Evolutionary conservation across 2,329 filamentous ascomycete species (phyloP).

Genomic region (Pyrenophora teres): DNA sequence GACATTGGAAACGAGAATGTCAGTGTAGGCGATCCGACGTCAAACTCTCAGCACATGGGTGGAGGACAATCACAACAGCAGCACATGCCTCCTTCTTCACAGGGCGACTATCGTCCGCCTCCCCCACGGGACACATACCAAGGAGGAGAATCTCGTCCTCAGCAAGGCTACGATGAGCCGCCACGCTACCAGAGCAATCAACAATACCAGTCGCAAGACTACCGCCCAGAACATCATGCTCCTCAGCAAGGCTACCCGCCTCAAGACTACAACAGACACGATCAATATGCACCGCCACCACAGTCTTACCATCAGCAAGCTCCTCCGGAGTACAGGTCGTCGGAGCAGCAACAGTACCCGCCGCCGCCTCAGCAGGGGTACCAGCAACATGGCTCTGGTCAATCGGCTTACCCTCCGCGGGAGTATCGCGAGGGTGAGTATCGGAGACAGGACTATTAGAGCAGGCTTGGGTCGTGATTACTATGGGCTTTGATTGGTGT

Average conservation of each 20-base stretch:
- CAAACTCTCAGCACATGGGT: slow-evolving; percentile 15
- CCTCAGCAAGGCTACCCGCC: slow-evolving; percentile 2
- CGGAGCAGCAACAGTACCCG: not conserved
- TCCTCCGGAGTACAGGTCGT: not conserved
- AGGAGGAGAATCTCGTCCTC: slow-evolving; percentile 2
- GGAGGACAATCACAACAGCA: slow-evolving; percentile 15
- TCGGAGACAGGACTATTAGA: slow-evolving; percentile 15
- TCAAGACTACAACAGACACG: slow-evolving; percentile 5
- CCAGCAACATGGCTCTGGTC: slow-evolving; percentile 11
- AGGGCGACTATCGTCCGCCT: slow-evolving; percentile 6
- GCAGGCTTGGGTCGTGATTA: not conserved
- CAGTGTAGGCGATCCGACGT: slow-evolving; percentile 30
- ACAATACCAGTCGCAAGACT: slow-evolving; percentile 6
- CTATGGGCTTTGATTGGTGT: too few species aligned
- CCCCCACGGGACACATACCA: slow-evolving; percentile 4
- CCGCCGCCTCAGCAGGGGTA: slow-evolving; percentile 6
- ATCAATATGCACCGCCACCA: slow-evolving; percentile 4
- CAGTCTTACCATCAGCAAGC: slow-evolving; percentile 6
- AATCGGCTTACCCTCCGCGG: slow-evolving; percentile 7
- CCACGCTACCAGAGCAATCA: slow-evolving; percentile 14
- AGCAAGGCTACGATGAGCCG: slow-evolving; percentile 10
- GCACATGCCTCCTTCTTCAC: slow-evolving; percentile 6
- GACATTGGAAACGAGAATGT: slow-evolving; percentile 40
- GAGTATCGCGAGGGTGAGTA: slow-evolving; percentile 15
- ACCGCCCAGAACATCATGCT: slow-evolving; percentile 9